Evolutionary conservation across 2,329 filamentous ascomycete genomes (phyloP).

Genomic region (Scedosporium minutisporum): DNA sequence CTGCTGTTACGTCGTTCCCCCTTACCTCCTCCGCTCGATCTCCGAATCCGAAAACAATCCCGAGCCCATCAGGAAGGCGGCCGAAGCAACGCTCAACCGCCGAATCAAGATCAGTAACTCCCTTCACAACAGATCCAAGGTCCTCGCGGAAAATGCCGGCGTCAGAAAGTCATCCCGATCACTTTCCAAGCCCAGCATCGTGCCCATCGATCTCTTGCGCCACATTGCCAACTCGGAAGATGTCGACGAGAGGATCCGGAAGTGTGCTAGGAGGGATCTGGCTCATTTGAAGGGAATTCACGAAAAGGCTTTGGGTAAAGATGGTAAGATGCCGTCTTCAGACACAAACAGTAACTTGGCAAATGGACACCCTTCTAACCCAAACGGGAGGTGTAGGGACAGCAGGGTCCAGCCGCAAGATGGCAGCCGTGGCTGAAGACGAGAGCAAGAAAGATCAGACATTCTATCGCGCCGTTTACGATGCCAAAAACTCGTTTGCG

Average conservation of each 20-base stretch:
- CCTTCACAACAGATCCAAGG: slow-evolving; percentile 24
- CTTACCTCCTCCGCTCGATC: slow-evolving; percentile 34
- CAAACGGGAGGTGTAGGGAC: background rate
- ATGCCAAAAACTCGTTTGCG: slow-evolving; percentile 26
- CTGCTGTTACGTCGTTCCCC: slow-evolving; percentile 33
- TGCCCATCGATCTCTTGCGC: slow-evolving; percentile 29
- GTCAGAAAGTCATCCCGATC: background rate
- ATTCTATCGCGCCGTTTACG: slow-evolving; percentile 33
- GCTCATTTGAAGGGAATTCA: slow-evolving; percentile 26
- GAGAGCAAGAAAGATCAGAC: slow-evolving; percentile 13
- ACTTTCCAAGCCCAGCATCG: slow-evolving; percentile 17
- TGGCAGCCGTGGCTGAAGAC: slow-evolving; percentile 6
- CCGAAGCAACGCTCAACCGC: slow-evolving; percentile 23
- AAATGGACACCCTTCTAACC: background rate
- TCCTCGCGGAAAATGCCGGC: slow-evolving; percentile 13
- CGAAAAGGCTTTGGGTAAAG: slow-evolving; percentile 10
- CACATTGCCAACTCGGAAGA: slow-evolving; percentile 26
- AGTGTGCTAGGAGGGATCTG: slow-evolving; percentile 26
- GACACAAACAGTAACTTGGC: background rate
- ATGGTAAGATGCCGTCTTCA: background rate
- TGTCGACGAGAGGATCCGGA: slow-evolving; percentile 27
- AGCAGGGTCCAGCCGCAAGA: slow-evolving; percentile 12
- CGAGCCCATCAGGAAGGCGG: slow-evolving; percentile 24
- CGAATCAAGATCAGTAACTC: slow-evolving; percentile 20
- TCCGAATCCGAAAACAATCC: slow-evolving; percentile 27